Percentiles rank a stretch among this genome's conserved stretches.
These are phyloP conservation scores for Metschnikowia anglica DNA, from an alignment of 805 yeast species.

Conservation along the genomic window DNA sequence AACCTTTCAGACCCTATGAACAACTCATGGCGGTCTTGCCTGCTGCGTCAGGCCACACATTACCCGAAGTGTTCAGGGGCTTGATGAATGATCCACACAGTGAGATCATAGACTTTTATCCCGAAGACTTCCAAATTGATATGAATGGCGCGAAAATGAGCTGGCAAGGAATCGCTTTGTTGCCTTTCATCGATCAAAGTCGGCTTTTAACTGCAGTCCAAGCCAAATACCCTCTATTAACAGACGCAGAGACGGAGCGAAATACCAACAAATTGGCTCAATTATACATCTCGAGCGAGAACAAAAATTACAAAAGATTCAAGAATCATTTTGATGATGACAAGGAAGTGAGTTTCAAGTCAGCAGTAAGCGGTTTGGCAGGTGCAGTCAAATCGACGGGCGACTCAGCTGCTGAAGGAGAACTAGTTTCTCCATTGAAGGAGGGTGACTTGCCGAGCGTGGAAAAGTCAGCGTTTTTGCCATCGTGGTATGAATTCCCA, in stretches of 20 bases:
- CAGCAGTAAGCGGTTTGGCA: constrained; percentile 54
- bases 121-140: constrained; percentile 82
- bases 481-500: constrained; percentile 61
- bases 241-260: constrained; percentile 66
- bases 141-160: constrained; percentile 94
- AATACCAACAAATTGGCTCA: constrained; percentile 72
- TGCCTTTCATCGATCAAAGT: constrained; percentile 88
- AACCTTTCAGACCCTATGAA: constrained; percentile 87
- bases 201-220: constrained; percentile 67
- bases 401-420: constrained; percentile 36
- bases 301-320: constrained; percentile 48
- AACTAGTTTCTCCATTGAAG: constrained; percentile 46
- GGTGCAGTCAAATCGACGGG: constrained; percentile 49
- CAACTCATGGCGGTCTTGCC: constrained; percentile 95
- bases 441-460: constrained; percentile 48
- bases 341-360: constrained; percentile 42
- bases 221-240: constrained; percentile 58
- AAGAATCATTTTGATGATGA: constrained; percentile 36
- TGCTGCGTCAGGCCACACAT: constrained; percentile 84
- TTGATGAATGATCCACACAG: constrained; percentile 78
- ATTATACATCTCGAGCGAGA: constrained; percentile 63
- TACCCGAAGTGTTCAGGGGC: constrained; percentile 78
- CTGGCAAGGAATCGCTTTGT: constrained; percentile 90
- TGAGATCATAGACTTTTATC: constrained; percentile 88
- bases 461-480: constrained; percentile 39